phyloP scores from a whole-genome alignment of 129 eudicot species.

The Oenanthe sinensis region DNA sequence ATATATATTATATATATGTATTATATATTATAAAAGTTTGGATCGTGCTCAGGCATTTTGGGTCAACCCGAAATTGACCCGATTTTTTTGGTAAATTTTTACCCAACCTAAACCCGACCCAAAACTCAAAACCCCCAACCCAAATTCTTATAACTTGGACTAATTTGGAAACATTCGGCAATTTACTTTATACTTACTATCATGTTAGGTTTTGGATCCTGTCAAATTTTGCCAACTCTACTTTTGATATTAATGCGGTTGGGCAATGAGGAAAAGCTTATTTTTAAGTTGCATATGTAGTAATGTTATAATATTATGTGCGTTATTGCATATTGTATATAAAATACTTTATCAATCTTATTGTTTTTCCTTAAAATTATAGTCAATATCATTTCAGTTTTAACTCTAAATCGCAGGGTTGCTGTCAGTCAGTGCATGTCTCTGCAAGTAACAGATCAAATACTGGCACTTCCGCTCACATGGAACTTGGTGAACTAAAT shows the following conservation, averaged over 20 bases:
- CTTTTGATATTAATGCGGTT: neutral
- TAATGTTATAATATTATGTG: neutral
- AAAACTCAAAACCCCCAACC: no score
- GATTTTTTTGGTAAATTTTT: no score
- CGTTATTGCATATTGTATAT: neutral
- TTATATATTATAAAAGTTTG: no score
- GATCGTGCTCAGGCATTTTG: no score
- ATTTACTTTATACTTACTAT: no score
- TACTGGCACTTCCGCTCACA: conserved; percentile 65
- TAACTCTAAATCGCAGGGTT: conserved; percentile 49
- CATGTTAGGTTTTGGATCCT: no score
- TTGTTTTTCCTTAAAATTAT: neutral
- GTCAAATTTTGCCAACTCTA: no score
- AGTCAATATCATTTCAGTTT: neutral
- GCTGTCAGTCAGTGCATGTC: conserved; percentile 84
- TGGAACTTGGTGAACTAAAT: conserved; percentile 92
- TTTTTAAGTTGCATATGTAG: neutral
- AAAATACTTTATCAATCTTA: neutral
- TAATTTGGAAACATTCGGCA: no score
- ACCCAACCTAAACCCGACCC: no score
- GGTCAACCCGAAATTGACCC: no score
- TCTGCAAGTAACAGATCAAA: conserved; percentile 84
- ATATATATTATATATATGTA: no score
- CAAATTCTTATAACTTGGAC: no score
- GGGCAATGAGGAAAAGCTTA: neutral